phyloP scores from a whole-genome alignment of 2,329 filamentous ascomycete genomes.

The Sphaerostilbella broomeana region DNA sequence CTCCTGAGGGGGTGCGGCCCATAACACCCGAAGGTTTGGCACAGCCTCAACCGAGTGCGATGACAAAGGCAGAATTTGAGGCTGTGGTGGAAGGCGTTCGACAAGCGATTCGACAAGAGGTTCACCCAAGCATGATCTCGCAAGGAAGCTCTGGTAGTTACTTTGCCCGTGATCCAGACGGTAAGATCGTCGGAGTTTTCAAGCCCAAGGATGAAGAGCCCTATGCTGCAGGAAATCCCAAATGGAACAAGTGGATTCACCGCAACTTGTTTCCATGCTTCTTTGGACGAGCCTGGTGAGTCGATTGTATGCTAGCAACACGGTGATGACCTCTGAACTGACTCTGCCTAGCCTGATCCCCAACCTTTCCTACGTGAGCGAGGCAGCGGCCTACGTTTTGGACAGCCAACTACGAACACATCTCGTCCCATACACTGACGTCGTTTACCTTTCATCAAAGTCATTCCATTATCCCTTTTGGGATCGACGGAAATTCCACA shows the following conservation, averaged over 20 bases:
- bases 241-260: conserved; percentile 99
- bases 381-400: conserved; percentile 92
- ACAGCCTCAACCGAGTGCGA: conserved; percentile 54
- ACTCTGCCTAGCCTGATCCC: conserved; percentile 64
- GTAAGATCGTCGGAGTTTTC: conserved; percentile 95
- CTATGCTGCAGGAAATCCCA: conserved; percentile 92
- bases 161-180: conserved; percentile 85
- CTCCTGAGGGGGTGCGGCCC: conserved; percentile 80
- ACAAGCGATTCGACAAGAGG: conserved; percentile 78
- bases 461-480: conserved; percentile 98
- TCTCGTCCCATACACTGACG: conserved; percentile 92
- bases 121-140: conserved; percentile 92
- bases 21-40: conserved; percentile 69
- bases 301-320: too few species aligned
- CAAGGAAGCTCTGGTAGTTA: conserved; percentile 98
- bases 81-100: conserved; percentile 84
- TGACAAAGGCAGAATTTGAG: conserved; percentile 79
- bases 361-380: conserved; percentile 94
- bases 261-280: conserved; percentile 95
- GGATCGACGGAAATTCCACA: conserved; percentile 82
- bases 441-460: conserved; percentile 89
- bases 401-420: conserved; percentile 85
- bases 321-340: too few species aligned
- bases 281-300: conserved; percentile 82
- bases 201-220: conserved; percentile 99